Base-by-base conservation (phyloP, 208 protist genomes). In the Polymyxa betae region DNA sequence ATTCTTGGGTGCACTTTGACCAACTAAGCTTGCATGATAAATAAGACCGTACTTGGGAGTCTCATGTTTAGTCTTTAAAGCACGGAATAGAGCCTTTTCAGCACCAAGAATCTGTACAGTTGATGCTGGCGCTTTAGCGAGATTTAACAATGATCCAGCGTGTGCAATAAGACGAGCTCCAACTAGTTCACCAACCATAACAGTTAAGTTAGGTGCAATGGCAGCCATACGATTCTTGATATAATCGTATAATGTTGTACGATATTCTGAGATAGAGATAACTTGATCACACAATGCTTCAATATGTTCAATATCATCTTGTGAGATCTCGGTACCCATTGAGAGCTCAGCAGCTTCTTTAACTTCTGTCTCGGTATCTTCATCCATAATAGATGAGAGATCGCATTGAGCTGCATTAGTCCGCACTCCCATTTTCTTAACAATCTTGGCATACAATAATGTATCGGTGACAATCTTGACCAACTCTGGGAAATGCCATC, bases 11-110 rank as follows among this genome's bases (percentile, higher is more conserved):
- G 89, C 78, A 29, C 92, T 92, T 60, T 99, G 97, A 38, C 96
- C 96, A 60, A 99, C 96, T 20, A 99, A 92, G n/a, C 96, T 96
- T 45, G 98, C 98, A 93, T 99, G 97, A 96, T 99, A 99, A 41
- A 99, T 96, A 32, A 99, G 96, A 91, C 98, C 98, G 95, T 99
- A 99, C 95, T 99, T 99, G 88, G 99, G 99, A 43, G 98, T 99
- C 12, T 98, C 97, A 94, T 99, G 96, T 90, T 98, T 97, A 89
- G 98, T 97, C 95, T 99, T 99, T 44, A 99, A 94, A 35, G 96
- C 96, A 24, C 95, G 89, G 94, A 97, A 97, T n/a, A 99, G 96
- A 0, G 98, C 97, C 94, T 99, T 99, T 95, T 99, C 98, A 24
- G 98, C 98, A 72, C 98, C 98, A 20, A 99, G 95, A 91, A 99